Conservation (phyloP, 106 monocot species). For the Narthecium ossifragum region DNA sequence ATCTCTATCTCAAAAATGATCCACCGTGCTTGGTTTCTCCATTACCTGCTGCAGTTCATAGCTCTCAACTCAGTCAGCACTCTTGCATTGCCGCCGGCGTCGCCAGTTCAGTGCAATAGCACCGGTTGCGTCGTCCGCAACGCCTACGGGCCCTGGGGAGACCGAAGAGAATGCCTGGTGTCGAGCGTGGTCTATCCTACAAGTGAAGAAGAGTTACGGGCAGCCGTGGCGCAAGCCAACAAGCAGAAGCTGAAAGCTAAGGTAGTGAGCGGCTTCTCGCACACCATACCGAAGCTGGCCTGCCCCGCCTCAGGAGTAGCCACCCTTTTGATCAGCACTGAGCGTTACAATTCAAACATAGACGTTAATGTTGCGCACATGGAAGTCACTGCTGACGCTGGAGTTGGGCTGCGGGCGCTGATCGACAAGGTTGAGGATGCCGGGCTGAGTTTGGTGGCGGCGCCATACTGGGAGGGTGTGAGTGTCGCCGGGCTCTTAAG, state of each 20-base stretch:
- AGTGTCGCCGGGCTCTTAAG: slow-evolving; percentile 57
- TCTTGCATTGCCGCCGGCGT: slow-evolving; percentile 29
- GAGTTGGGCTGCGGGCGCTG: slow-evolving; percentile 53
- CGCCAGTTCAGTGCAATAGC: slow-evolving; percentile 43
- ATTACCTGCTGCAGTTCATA: too few species aligned
- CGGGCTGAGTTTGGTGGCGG: slow-evolving; percentile 59
- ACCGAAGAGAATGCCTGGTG: slow-evolving; percentile 31
- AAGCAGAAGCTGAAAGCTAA: slow-evolving; percentile 29
- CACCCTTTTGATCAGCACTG: slow-evolving; percentile 54
- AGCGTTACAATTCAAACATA: slow-evolving; percentile 28
- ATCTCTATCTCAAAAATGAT: too few species aligned
- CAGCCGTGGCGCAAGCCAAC: slow-evolving; percentile 44
- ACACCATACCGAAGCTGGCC: slow-evolving; percentile 67
- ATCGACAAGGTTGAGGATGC: slow-evolving; percentile 51
- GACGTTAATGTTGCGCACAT: slow-evolving; percentile 17
- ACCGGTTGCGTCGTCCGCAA: slow-evolving; percentile 56
- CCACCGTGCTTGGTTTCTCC: too few species aligned
- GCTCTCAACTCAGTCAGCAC: neutral
- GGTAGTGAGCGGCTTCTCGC: slow-evolving; percentile 59
- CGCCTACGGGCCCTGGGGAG: slow-evolving; percentile 58
- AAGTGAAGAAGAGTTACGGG: slow-evolving; percentile 35
- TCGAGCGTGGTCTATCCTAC: slow-evolving; percentile 48
- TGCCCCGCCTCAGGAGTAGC: slow-evolving; percentile 33
- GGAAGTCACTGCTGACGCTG: slow-evolving; percentile 47
- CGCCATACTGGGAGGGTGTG: slow-evolving; percentile 85